These are phyloP conservation scores for Sclerotinia spermophila DNA, from an alignment of 2,329 filamentous ascomycete species.

Conservation along the genomic window DNA sequence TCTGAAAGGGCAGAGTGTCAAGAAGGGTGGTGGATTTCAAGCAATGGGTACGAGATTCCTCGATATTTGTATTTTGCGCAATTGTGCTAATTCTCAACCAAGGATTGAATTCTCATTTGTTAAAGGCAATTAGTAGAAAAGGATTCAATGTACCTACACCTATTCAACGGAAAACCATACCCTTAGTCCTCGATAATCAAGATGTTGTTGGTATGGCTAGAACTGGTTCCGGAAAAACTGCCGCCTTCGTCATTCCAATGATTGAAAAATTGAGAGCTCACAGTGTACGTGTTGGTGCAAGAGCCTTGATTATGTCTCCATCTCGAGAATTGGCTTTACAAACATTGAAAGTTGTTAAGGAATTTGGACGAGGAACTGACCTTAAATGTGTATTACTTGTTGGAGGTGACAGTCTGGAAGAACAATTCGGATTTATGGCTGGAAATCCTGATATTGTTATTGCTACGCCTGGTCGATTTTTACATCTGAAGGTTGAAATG, in stretches of 20 bases:
- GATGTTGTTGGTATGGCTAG: slow-evolving; percentile 99
- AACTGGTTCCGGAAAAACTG: slow-evolving; percentile 98
- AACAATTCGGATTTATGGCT: slow-evolving; percentile 90
- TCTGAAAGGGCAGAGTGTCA: slow-evolving; percentile 77
- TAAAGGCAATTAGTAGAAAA: slow-evolving; percentile 89
- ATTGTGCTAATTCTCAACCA: slow-evolving; percentile 21
- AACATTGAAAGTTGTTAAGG: slow-evolving; percentile 94
- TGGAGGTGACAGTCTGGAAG: slow-evolving; percentile 91
- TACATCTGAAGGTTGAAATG: slow-evolving; percentile 98
- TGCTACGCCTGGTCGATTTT: slow-evolving; percentile 90
- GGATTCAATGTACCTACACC: slow-evolving; percentile 95
- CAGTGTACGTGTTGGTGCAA: slow-evolving; percentile 78
- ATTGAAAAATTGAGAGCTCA: slow-evolving; percentile 89
- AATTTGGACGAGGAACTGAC: slow-evolving; percentile 85
- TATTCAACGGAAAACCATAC: slow-evolving; percentile 96
- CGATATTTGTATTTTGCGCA: background rate
- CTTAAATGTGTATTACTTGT: slow-evolving; percentile 86
- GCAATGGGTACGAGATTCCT: slow-evolving; percentile 68
- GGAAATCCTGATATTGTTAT: slow-evolving; percentile 96
- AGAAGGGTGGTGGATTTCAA: slow-evolving; percentile 96
- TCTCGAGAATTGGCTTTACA: slow-evolving; percentile 93
- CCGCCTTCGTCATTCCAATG: slow-evolving; percentile 97
- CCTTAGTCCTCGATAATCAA: slow-evolving; percentile 79
- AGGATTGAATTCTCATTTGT: slow-evolving; percentile 74
- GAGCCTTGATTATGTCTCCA: slow-evolving; percentile 85